Percentiles rank a stretch among this genome's conserved stretches.
These are phyloP conservation scores for Pilatotrama ljubarskyi DNA, from an alignment of 768 basidiomycete species.

Conservation along the genomic window DNA sequence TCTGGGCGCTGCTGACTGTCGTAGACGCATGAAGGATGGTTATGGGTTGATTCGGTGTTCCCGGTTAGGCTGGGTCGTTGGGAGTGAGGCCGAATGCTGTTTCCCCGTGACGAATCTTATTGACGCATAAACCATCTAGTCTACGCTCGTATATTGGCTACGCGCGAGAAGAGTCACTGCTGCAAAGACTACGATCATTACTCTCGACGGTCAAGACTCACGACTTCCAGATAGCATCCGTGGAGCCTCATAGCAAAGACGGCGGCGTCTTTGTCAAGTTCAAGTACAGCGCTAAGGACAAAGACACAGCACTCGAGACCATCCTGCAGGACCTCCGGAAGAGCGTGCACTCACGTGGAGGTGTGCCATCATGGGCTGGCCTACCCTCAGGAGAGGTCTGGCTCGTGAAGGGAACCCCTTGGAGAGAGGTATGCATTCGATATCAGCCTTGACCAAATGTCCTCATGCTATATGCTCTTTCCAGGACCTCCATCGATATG, in stretches of 20 bases:
- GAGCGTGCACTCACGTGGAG: slow-evolving; percentile 48
- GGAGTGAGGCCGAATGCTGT: slow-evolving; percentile 49
- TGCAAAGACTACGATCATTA: slow-evolving; percentile 46
- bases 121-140: slow-evolving; percentile 41
- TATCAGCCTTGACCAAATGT: neutral
- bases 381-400: slow-evolving; percentile 54
- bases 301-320: slow-evolving; percentile 41
- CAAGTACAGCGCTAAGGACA: slow-evolving; percentile 44
- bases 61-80: slow-evolving; percentile 68
- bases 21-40: slow-evolving; percentile 49
- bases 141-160: slow-evolving; percentile 64
- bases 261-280: slow-evolving; percentile 86
- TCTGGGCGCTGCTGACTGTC: neutral
- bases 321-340: slow-evolving; percentile 53
- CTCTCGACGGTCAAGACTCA: slow-evolving; percentile 55
- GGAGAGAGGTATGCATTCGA: slow-evolving; percentile 61
- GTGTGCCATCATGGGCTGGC: slow-evolving; percentile 65
- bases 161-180: slow-evolving; percentile 58
- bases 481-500: slow-evolving; percentile 85
- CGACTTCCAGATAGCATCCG: slow-evolving; percentile 58
- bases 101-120: neutral
- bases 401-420: slow-evolving; percentile 77
- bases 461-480: neutral
- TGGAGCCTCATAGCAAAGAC: slow-evolving; percentile 73
- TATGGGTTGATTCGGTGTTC: slow-evolving; percentile 79